These are phyloP conservation scores for Colletotrichum karsti DNA, from an alignment of 2,329 filamentous ascomycete species.

Conservation along the genomic window DNA sequence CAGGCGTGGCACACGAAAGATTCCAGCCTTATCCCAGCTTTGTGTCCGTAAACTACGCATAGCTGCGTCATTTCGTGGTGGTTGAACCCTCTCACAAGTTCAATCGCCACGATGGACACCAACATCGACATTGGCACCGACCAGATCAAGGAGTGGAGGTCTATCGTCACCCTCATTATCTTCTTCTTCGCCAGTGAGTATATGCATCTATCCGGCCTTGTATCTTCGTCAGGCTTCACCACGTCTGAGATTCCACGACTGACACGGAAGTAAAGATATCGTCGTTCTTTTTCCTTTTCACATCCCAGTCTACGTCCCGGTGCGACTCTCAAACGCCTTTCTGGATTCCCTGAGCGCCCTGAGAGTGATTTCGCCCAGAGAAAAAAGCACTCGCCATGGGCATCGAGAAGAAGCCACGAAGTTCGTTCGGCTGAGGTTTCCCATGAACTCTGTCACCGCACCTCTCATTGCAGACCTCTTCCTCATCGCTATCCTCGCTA, in stretches of 20 bases:
- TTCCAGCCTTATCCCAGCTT: neutral
- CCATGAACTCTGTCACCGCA: slow-evolving; percentile 76
- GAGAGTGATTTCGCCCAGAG: slow-evolving; percentile 53
- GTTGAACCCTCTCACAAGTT: neutral
- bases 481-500: slow-evolving; percentile 73
- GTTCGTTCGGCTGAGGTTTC: slow-evolving; percentile 64
- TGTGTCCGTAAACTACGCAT: neutral
- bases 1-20: neutral
- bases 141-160: slow-evolving; percentile 71
- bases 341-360: slow-evolving; percentile 49
- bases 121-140: slow-evolving; percentile 52
- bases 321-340: slow-evolving; percentile 52
- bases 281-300: slow-evolving; percentile 75
- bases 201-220: neutral
- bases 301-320: slow-evolving; percentile 69
- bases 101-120: slow-evolving; percentile 26
- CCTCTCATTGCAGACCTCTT: slow-evolving; percentile 77
- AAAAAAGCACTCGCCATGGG: slow-evolving; percentile 30
- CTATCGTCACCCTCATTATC: slow-evolving; percentile 74
- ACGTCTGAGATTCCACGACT: neutral
- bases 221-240: neutral
- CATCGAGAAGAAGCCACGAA: slow-evolving; percentile 37
- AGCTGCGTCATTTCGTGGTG: neutral
- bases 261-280: slow-evolving; percentile 59
- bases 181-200: slow-evolving; percentile 76